These are phyloP conservation scores for Neurospora sp. DNA, from an alignment of 495 filamentous ascomycete genomes.

Conservation along the genomic window DNA sequence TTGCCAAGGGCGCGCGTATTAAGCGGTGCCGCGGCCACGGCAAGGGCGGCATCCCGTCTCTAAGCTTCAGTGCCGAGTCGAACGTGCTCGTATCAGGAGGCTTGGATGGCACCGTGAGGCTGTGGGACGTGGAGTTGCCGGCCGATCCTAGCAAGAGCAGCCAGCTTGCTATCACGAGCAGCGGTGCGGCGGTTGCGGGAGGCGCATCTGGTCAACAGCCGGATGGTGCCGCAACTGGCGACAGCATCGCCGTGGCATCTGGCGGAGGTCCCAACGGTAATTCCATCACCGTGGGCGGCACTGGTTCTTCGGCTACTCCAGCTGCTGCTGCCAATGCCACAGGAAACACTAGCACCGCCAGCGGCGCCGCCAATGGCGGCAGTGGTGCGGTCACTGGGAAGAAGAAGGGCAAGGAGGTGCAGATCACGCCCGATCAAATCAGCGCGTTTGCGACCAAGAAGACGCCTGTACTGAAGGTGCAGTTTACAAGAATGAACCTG, in stretches of 20 bases:
- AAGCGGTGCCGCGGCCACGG: constrained; percentile 93
- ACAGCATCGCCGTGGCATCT: constrained; percentile 38
- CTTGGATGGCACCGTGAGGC: constrained; percentile 81
- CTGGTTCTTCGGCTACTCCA: constrained; percentile 11
- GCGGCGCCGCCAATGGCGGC: constrained; percentile 24
- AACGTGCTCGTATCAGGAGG: constrained; percentile 81
- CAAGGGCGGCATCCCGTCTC: constrained; percentile 85
- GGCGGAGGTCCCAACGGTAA: constrained; percentile 22
- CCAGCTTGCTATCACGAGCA: constrained; percentile 12
- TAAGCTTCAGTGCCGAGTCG: constrained; percentile 85
- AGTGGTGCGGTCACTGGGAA: constrained; percentile 47
- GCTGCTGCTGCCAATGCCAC: constrained; percentile 15
- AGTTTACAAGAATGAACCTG: constrained; percentile 88
- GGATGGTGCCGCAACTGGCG: constrained; percentile 39
- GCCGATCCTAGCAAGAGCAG: constrained; percentile 34
- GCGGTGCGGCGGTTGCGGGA: not conserved
- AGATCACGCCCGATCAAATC: constrained; percentile 87
- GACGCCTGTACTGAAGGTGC: constrained; percentile 85
- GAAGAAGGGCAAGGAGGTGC: constrained; percentile 83
- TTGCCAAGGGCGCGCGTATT: constrained; percentile 67
- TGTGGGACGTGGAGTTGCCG: constrained; percentile 79
- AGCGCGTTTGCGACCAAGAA: constrained; percentile 91
- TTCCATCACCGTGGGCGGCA: constrained; percentile 25
- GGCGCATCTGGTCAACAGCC: constrained; percentile 47
- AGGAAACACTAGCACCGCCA: constrained; percentile 17